phyloP scores from a whole-genome alignment of 148 eudicot genomes.

The Camellia japonica region DNA sequence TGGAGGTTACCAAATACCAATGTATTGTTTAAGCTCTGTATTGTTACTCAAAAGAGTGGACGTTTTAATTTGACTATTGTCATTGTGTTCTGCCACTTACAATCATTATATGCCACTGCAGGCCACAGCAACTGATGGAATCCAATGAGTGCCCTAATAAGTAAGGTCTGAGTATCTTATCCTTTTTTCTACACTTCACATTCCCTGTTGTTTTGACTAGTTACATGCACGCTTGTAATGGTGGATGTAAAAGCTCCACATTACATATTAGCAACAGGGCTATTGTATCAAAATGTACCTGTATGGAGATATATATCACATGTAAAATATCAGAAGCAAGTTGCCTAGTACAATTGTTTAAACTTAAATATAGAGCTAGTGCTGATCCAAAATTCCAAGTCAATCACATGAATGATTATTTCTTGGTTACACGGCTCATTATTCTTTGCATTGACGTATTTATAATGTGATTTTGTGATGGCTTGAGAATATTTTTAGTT shows the following conservation, averaged over 20 bases:
- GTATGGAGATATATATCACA: not conserved
- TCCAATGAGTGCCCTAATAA: constrained; percentile 30
- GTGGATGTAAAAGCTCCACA: not conserved
- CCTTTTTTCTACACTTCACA: not conserved
- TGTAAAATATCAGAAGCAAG: not conserved
- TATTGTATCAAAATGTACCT: constrained; percentile 2
- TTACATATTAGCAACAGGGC: not conserved
- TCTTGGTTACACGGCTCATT: no score
- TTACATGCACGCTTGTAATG: not conserved
- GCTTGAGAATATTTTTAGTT: not conserved
- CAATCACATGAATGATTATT: no score
- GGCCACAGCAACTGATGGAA: constrained; percentile 49
- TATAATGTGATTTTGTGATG: not conserved
- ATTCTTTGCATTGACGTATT: not conserved
- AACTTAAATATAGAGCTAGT: not conserved
- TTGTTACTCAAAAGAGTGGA: not conserved
- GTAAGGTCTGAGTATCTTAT: constrained; percentile 22
- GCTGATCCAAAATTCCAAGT: not conserved
- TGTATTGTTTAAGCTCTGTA: not conserved
- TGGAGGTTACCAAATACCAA: not conserved
- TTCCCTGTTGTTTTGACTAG: not conserved
- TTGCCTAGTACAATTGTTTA: not conserved
- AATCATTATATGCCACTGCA: constrained; percentile 22
- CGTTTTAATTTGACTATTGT: not conserved
- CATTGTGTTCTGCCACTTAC: not conserved